These are phyloP conservation scores for Mycena crocata DNA, from an alignment of 768 basidiomycete species.

Conservation along the genomic window DNA sequence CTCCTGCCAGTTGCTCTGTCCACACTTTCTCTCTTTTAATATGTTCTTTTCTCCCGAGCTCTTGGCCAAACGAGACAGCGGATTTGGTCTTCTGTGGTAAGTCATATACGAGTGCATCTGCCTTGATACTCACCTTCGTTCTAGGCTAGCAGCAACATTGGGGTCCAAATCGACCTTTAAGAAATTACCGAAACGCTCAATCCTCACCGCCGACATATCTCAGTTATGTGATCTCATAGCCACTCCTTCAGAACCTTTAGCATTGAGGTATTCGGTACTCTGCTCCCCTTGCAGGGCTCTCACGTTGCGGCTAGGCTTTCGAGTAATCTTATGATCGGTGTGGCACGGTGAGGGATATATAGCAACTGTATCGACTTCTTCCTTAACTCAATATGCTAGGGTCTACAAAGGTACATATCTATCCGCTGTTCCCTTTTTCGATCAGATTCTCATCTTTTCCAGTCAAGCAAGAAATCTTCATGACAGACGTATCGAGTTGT, in stretches of 20 bases:
- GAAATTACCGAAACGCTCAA: slow-evolving; percentile 84
- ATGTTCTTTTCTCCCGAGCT: slow-evolving; percentile 94
- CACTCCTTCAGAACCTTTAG: slow-evolving; percentile 87
- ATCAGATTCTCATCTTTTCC: slow-evolving; percentile 11
- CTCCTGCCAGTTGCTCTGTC: background rate
- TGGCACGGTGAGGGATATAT: slow-evolving; percentile 80
- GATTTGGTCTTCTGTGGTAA: slow-evolving; percentile 91
- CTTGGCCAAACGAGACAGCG: slow-evolving; percentile 83
- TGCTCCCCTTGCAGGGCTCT: background rate
- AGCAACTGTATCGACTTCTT: too few species aligned
- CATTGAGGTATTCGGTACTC: slow-evolving; percentile 60
- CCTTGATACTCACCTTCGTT: background rate
- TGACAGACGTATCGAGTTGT: slow-evolving; percentile 83
- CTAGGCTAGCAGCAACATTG: slow-evolving; percentile 90
- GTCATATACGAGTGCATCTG: background rate
- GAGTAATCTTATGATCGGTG: slow-evolving; percentile 91
- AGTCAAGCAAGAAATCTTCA: slow-evolving; percentile 90
- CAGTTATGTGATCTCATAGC: slow-evolving; percentile 85
- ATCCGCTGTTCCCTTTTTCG: background rate
- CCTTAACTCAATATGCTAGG: slow-evolving; percentile 22
- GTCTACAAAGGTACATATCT: slow-evolving; percentile 56
- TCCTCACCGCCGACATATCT: slow-evolving; percentile 86
- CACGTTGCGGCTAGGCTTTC: slow-evolving; percentile 57
- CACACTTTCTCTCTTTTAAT: background rate
- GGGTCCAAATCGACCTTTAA: slow-evolving; percentile 90